Base-by-base conservation (phyloP, 2,329 filamentous ascomycete genomes). In the Cladosporium sp. region DNA sequence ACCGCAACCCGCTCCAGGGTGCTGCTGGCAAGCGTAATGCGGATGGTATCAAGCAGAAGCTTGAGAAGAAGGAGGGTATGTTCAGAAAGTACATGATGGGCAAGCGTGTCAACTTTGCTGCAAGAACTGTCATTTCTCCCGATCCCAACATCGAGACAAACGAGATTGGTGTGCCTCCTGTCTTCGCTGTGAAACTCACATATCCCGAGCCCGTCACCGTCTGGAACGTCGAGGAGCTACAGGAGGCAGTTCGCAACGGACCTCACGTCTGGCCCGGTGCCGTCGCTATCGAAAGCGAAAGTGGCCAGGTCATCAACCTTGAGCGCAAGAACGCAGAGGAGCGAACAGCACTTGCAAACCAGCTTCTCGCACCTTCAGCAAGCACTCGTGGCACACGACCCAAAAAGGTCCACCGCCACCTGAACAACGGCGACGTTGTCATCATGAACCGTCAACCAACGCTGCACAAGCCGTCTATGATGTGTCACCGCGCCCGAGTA, bases 11-110 rank as follows among this genome's bases (percentile, higher is more conserved):
- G 2, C 81, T 91, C 3, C 87, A 89, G 64, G 91, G 91, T 54
- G 81, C 85, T 17, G 90, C 91, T 28, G 90, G 87, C 14, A 87
- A 88, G 68, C 83, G 87, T 58, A 88, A 90, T 55, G 90, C 95
- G 62, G 92, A 96, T 63, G 94, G 95, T 66, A 96, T 99, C 77
- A 99, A 99, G 77, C 94, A 99, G 72, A 89, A 92, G 71, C 82
- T 99, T 28, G 94, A 99, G 76, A 99, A 99, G 81, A 99, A 99
- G 76, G 95, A 99, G 71, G 94, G 94, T 64, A 82, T 99, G 30
- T 99, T 99, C 80, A 84, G 94, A 68, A 97, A 96, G 80, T 97
- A 99, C 76, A 97, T 99, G 94, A 99, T 99, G 94, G 94, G 94
- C 61, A 99, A 99, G 81, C 92, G 94, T 80, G 94, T 99, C 77